Evolutionary conservation across 1,284 basidiomycete species (phyloP).

Genomic region (Fomitopsis pinicola): DNA sequence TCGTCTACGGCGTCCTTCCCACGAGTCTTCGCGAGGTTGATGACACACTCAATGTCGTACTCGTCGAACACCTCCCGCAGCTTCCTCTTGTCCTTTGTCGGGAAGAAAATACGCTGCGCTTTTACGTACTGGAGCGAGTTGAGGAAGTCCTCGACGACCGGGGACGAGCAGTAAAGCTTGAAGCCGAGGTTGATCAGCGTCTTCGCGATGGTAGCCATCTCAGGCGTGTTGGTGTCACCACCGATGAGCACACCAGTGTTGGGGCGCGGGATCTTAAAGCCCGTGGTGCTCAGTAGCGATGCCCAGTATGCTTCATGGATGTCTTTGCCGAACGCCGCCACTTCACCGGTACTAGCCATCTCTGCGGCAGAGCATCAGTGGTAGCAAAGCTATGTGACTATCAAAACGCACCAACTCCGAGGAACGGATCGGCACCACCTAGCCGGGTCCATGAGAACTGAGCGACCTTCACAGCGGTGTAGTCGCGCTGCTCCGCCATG

Average conservation of each 20-base stretch:
- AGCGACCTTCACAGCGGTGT: conserved; percentile 96
- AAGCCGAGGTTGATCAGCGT: conserved; percentile 79
- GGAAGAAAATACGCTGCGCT: conserved; percentile 93
- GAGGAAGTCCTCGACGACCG: conserved; percentile 78
- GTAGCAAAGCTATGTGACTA: conserved; percentile 2
- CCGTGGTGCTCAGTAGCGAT: conserved; percentile 83
- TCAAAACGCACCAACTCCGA: conserved; percentile 81
- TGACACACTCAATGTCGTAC: conserved; percentile 92
- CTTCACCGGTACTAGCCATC: conserved; percentile 99
- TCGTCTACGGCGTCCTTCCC: conserved; percentile 83
- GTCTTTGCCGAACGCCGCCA: conserved; percentile 95
- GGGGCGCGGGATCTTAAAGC: conserved; percentile 84
- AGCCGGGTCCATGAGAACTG: conserved; percentile 99
- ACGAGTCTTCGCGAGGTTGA: conserved; percentile 87
- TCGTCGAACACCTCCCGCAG: conserved; percentile 92
- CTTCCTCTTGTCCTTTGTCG: conserved; percentile 95
- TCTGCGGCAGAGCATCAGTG: conserved; percentile 41
- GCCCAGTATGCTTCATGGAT: conserved; percentile 98
- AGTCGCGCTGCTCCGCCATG: conserved; percentile 89
- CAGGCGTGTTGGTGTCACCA: conserved; percentile 79
- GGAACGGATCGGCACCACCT: conserved; percentile 92
- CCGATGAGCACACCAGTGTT: conserved; percentile 85
- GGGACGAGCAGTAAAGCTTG: conserved; percentile 88
- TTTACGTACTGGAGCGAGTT: conserved; percentile 77
- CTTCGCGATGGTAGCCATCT: conserved; percentile 80